Base-by-base conservation (phyloP, 1,284 basidiomycete species). In the Tilletiaria anomala region DNA sequence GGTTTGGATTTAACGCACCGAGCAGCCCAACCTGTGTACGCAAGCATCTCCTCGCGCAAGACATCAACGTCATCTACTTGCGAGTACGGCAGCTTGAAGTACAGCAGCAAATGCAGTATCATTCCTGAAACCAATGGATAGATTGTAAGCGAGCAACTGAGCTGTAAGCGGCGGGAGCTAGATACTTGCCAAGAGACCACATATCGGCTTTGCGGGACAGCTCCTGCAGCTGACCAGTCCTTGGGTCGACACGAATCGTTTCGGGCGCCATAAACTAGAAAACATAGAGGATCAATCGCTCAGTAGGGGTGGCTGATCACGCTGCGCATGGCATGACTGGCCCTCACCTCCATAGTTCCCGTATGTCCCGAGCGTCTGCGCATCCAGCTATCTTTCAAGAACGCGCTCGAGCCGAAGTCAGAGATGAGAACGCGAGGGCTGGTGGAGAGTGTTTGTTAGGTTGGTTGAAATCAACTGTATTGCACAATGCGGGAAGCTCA, bases 21-120 rank as follows among this genome's bases (percentile, higher is more conserved):
- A 14, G 22, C 21, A 29, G 65, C 71, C 29, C 56, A 84, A 74
- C 87, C 87, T 18, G 72, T 64, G 69, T 89, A 93, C 2, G 60
- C 53, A 38, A 75, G 50, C n/a, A 93, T 82, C 60, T 87, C 83
- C 16, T 70, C 71, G 52, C 84, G 78, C 22, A 94, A 69, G 31
- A 66, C 66, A 35, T 75, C 72, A 67, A 83, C 70, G 51, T 80
- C 79, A 12, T 76, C 76, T 3, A 47, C 47, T 33, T 62, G 45
- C 6, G 42, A 21, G 23, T 53, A 65, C 54, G 70, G 46, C 77
- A 79, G 17, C 71, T 72, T 37, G 68, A 94, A 85, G 69, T 91
- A 94, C 1, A 91, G 70, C 45, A 93, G 74, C 59, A 86, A 86
- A 70, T 93, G 78, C 10, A 94, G 72, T 33, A 94, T 81, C 81